phyloP scores from a whole-genome alignment of 2,329 filamentous ascomycete species.

The Lojkania enalia region DNA sequence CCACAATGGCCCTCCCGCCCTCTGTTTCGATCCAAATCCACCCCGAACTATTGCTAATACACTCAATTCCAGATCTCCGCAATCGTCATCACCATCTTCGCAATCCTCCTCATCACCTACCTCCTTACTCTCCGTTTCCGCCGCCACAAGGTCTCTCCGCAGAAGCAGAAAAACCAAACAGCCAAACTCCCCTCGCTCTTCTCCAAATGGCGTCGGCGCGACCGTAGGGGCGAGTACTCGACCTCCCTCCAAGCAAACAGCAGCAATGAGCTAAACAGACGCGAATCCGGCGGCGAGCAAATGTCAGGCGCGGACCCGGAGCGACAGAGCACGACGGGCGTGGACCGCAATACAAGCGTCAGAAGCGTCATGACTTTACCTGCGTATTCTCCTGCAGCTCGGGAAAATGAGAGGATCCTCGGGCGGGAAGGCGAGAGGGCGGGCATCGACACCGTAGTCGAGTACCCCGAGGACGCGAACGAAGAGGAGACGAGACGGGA shows the following conservation, averaged over 20 bases:
- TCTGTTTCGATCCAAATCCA: too few species aligned
- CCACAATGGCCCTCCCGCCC: too few species aligned
- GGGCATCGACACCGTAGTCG: conserved; percentile 88
- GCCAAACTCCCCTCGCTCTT: conserved; percentile 39
- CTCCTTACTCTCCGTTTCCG: conserved; percentile 32
- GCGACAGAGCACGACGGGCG: conserved; percentile 46
- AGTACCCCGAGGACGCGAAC: conserved; percentile 78
- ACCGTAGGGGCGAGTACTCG: conserved; percentile 37
- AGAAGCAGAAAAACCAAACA: neutral
- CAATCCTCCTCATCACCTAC: conserved; percentile 38
- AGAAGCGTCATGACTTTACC: conserved; percentile 95
- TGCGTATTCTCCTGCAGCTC: conserved; percentile 73
- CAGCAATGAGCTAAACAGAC: conserved; percentile 25
- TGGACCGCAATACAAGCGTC: conserved; percentile 83
- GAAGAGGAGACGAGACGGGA: conserved; percentile 79
- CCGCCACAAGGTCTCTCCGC: neutral
- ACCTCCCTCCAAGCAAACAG: conserved; percentile 40
- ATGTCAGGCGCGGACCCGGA: conserved; percentile 39
- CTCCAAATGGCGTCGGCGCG: conserved; percentile 30
- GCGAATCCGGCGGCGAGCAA: conserved; percentile 29
- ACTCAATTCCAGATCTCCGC: conserved; percentile 31
- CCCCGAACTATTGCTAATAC: too few species aligned
- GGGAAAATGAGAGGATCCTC: conserved; percentile 78
- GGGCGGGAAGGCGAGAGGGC: conserved; percentile 88
- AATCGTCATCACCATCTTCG: conserved; percentile 34